Evolutionary conservation across 441 rosid genomes (phyloP).

Genomic region (Theobroma grandiflorum): DNA sequence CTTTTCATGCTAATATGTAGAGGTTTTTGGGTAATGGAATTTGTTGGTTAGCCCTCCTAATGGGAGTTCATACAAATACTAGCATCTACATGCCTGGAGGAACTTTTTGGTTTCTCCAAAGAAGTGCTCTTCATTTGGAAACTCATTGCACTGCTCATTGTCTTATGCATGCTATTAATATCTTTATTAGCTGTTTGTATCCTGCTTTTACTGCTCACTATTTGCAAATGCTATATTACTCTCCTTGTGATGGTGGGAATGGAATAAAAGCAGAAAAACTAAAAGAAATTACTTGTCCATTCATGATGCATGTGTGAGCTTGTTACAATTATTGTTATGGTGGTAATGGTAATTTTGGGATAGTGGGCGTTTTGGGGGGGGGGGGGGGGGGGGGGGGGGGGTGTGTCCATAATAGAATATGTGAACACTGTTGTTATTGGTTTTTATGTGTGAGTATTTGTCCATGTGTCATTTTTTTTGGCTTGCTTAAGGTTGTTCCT

Average conservation of each 20-base stretch:
- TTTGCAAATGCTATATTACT: background rate
- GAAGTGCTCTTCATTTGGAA: slow-evolving; percentile 2
- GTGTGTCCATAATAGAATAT: background rate
- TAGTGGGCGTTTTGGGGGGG: no score
- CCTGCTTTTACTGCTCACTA: background rate
- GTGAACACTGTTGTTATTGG: background rate
- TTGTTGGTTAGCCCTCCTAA: background rate
- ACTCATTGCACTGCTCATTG: background rate
- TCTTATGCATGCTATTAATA: background rate
- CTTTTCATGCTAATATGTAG: background rate
- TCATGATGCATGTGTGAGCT: background rate
- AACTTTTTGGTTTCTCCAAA: background rate
- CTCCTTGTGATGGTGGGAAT: background rate
- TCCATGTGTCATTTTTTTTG: background rate
- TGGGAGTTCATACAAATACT: background rate
- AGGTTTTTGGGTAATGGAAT: background rate
- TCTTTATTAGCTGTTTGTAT: background rate
- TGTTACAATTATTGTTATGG: background rate
- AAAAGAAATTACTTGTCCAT: background rate
- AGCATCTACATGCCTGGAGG: background rate
- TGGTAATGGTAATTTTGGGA: background rate
- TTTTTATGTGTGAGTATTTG: background rate
- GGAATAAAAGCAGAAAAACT: background rate
- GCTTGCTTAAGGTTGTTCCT: background rate
- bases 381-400: background rate